Conservation (phyloP, 495 filamentous ascomycete species). For the Aspergillus diversus region DNA sequence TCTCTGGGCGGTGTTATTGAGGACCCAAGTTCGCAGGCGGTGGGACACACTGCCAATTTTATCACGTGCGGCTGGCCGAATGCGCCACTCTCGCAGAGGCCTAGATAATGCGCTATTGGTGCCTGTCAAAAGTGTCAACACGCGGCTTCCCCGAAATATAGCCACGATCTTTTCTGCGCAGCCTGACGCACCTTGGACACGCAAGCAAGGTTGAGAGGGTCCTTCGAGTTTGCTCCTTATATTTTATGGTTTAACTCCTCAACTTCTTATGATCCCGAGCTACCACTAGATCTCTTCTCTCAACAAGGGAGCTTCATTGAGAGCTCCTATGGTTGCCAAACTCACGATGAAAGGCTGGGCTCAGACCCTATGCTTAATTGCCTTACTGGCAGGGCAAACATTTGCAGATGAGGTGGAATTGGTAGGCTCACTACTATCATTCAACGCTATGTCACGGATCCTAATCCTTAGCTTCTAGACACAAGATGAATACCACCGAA, state of each 20-base stretch:
- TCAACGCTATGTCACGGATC: conserved; percentile 9
- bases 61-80: conserved; percentile 1
- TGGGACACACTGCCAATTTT: neutral
- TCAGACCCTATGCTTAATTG: conserved; percentile 52
- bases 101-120: conserved; percentile 34
- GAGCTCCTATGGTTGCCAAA: conserved; percentile 31
- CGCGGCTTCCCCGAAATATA: conserved; percentile 40
- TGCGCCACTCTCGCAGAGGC: conserved; percentile 23
- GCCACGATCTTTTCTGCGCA: conserved; percentile 32
- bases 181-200: conserved; percentile 10
- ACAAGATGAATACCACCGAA: conserved; percentile 73
- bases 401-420: conserved; percentile 67
- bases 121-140: conserved; percentile 26
- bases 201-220: conserved; percentile 1
- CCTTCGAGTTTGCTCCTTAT: neutral
- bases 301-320: conserved; percentile 32
- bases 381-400: conserved; percentile 54
- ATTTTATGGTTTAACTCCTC: neutral
- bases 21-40: conserved; percentile 6
- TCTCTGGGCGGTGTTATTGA: conserved; percentile 19
- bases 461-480: conserved; percentile 52
- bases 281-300: conserved; percentile 15
- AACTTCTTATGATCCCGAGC: conserved; percentile 21
- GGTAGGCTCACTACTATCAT: conserved; percentile 42
- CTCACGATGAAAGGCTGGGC: conserved; percentile 59